phyloP scores from a whole-genome alignment of 1,139 yeast species.

The Pichia sp. region DNA sequence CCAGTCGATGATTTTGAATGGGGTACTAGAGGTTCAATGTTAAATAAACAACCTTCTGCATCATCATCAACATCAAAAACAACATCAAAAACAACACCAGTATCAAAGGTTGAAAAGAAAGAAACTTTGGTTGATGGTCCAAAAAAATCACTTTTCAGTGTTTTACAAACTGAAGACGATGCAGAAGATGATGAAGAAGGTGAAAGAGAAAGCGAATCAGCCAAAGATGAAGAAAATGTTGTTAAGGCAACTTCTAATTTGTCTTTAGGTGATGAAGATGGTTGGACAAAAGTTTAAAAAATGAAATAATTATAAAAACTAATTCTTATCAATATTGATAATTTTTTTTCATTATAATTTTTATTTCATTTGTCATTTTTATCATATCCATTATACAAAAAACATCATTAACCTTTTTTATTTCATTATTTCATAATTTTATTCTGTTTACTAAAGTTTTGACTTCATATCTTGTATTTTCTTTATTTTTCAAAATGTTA shows the following conservation, averaged over 20 bases:
- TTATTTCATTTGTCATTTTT: not conserved
- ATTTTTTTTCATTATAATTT: not conserved
- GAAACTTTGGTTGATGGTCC: conserved; percentile 23
- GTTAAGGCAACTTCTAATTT: conserved; percentile 40
- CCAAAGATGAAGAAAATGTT: conserved; percentile 30
- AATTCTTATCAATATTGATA: not conserved
- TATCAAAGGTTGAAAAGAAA: conserved; percentile 15
- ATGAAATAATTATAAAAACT: not conserved
- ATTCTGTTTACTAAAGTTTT: conserved; percentile 2
- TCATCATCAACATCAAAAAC: conserved; percentile 30
- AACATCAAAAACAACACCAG: conserved; percentile 30
- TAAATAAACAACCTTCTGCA: conserved; percentile 1
- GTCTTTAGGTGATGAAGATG: conserved; percentile 39
- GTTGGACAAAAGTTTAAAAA: conserved; percentile 39
- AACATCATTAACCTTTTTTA: too few species aligned
- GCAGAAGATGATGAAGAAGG: conserved; percentile 42
- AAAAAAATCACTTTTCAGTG: conserved; percentile 52
- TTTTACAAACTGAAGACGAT: conserved; percentile 61
- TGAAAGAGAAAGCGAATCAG: conserved; percentile 13
- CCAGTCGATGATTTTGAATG: conserved; percentile 30
- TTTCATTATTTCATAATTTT: conserved; percentile 5
- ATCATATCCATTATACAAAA: not conserved
- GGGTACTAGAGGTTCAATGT: conserved; percentile 33
- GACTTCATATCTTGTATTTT: conserved; percentile 6
- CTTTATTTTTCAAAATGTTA: conserved; percentile 2